Percentiles rank a stretch among this genome's conserved stretches.
phyloP scores from a whole-genome alignment of 1,284 basidiomycete genomes.

The Agaricales sp. region DNA sequence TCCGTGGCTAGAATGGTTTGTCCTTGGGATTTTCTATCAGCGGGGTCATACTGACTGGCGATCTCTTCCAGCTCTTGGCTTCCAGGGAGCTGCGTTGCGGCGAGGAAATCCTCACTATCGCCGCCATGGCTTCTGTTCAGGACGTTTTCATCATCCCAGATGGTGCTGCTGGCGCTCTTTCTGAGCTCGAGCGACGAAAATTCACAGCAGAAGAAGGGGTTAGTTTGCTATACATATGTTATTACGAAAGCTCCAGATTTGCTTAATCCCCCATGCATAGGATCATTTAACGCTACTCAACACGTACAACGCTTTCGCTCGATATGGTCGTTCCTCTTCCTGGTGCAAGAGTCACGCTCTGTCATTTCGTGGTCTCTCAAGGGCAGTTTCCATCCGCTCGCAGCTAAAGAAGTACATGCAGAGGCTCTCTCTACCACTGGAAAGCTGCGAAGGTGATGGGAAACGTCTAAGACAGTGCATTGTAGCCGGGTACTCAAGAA shows the following conservation, averaged over 20 bases:
- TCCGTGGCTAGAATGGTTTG: slow-evolving; percentile 67
- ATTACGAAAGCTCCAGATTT: slow-evolving; percentile 1
- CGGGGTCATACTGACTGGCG: slow-evolving; percentile 17
- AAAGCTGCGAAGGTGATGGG: slow-evolving; percentile 81
- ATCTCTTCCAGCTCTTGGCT: slow-evolving; percentile 59
- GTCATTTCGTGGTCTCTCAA: slow-evolving; percentile 86
- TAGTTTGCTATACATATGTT: slow-evolving; percentile 15
- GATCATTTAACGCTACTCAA: slow-evolving; percentile 67
- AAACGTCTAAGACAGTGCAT: slow-evolving; percentile 76
- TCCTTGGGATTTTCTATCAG: slow-evolving; percentile 7
- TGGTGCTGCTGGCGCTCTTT: slow-evolving; percentile 73
- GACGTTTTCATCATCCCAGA: slow-evolving; percentile 85
- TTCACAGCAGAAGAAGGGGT: slow-evolving; percentile 97
- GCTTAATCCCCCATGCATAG: slow-evolving; percentile 25
- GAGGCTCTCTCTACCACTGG: slow-evolving; percentile 68
- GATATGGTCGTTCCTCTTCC: slow-evolving; percentile 70
- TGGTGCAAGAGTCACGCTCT: slow-evolving; percentile 93
- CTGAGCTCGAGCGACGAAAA: slow-evolving; percentile 84
- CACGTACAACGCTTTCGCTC: slow-evolving; percentile 90
- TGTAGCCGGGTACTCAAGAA: slow-evolving; percentile 89
- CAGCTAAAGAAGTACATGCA: slow-evolving; percentile 92
- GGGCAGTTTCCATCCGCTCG: slow-evolving; percentile 84
- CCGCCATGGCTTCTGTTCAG: slow-evolving; percentile 92
- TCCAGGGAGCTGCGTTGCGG: slow-evolving; percentile 82
- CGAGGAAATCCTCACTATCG: slow-evolving; percentile 90